Base-by-base conservation (phyloP, 2,329 filamentous ascomycete species). In the Aureobasidium namibiae region DNA sequence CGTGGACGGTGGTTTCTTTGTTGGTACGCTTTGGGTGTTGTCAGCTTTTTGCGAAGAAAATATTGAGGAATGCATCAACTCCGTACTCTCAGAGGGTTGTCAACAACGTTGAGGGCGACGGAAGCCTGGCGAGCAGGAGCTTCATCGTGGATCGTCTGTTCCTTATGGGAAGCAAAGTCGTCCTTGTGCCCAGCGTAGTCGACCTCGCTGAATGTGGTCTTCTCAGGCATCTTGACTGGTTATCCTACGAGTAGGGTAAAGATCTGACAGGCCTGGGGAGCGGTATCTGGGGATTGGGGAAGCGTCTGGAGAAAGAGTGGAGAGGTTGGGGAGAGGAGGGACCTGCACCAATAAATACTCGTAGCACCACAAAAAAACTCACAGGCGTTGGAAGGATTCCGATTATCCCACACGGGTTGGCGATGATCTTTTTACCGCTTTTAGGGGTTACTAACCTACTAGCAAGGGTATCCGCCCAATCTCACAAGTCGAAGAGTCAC, bases 11-110 rank as follows among this genome's bases (percentile, higher is more conserved):
- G 44, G 75, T 66, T 36, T 68, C 68, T 23, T 63, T 63, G 14
- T 73, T 67, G 33, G 50, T 56, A 39, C 71, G 70, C 72, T 75
- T 53, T 57, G 29, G 50, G 34, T 6, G 31, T 14, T 41, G 52
- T 66, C 61, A 65, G 63, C 45, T 18, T 60, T 18, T 56, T 24
- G 18, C 29, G 38, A 10, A 60, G 45, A 45, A 41, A n/a, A 23
- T 26, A 31, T 34, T 2, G 38, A 48, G 41, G n/a, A 16, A 38
- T 53, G 34, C 41, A 26, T 26, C 36, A 3, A 23, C 39, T 54
- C 58, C 71, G 67, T 62, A 78, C 76, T 68, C 70, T 73, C 56
- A 78, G 64, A 29, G 76, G 76, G 58, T 78, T 78, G 65, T 76
- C 67, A 60, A 79, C 73, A 53, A 79, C 71, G 64, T 79, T 79